These are phyloP conservation scores for Leptoxyphium fumago DNA, from an alignment of 2,329 filamentous ascomycete genomes.

Conservation along the genomic window DNA sequence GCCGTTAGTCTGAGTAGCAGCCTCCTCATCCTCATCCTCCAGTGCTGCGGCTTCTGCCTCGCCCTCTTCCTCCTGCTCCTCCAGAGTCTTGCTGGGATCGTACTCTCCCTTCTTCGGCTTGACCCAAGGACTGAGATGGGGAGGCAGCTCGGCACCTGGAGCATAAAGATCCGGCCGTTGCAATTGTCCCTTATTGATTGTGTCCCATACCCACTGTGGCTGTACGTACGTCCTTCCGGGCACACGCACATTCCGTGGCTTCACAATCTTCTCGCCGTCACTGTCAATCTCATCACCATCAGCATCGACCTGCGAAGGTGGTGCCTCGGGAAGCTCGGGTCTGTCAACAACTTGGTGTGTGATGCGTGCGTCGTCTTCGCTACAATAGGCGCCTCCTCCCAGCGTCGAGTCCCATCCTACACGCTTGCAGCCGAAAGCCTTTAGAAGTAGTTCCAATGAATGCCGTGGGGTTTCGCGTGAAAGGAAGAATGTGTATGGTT, in stretches of 20 bases:
- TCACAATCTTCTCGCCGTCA: constrained; percentile 41
- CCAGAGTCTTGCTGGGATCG: constrained; percentile 73
- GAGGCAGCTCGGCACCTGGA: constrained; percentile 77
- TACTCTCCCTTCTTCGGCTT: constrained; percentile 76
- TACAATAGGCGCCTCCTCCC: constrained; percentile 83
- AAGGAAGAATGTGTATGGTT: constrained; percentile 79
- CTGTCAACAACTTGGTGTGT: constrained; percentile 95
- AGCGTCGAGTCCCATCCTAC: constrained; percentile 89
- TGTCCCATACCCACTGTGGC: constrained; percentile 98
- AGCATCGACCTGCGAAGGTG: constrained; percentile 22
- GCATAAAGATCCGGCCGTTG: constrained; percentile 78
- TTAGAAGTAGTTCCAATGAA: constrained; percentile 81
- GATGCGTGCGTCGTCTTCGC: constrained; percentile 73
- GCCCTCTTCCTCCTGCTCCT: constrained; percentile 74
- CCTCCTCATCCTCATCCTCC: constrained; percentile 26
- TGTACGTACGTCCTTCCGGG: constrained; percentile 90
- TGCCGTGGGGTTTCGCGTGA: constrained; percentile 86
- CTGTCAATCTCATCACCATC: constrained; percentile 30
- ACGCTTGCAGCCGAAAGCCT: constrained; percentile 87
- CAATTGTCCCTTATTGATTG: constrained; percentile 79
- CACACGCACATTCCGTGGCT: constrained; percentile 48
- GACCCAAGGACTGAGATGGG: constrained; percentile 92
- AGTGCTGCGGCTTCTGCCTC: constrained; percentile 48
- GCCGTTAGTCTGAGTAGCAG: constrained; percentile 33
- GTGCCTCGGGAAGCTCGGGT: constrained; percentile 46